These are phyloP conservation scores for Cladorrhinum sp. DNA, from an alignment of 2,329 filamentous ascomycete genomes.

Conservation along the genomic window DNA sequence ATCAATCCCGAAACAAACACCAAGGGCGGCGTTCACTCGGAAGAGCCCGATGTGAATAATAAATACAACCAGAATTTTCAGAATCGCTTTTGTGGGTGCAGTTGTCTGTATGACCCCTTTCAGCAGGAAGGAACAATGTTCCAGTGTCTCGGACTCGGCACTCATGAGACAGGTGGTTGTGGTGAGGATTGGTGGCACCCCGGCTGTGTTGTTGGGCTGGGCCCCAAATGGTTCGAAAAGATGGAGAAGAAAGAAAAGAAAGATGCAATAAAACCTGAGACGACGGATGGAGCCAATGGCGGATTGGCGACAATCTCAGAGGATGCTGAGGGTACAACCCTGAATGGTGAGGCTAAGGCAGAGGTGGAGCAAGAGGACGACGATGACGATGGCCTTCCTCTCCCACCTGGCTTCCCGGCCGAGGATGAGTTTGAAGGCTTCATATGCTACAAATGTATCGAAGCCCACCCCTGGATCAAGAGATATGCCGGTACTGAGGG, in stretches of 20 bases:
- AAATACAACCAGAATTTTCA: constrained; percentile 94
- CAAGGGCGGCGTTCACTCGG: constrained; percentile 74
- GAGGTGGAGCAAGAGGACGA: constrained; percentile 33
- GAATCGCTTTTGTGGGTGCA: constrained; percentile 89
- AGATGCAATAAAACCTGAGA: constrained; percentile 30
- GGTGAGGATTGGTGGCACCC: constrained; percentile 99
- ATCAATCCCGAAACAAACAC: constrained; percentile 68
- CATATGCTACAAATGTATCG: constrained; percentile 90
- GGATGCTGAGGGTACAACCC: constrained; percentile 38
- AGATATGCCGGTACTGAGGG: constrained; percentile 75
- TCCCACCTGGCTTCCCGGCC: constrained; percentile 80
- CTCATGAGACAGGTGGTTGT: constrained; percentile 77
- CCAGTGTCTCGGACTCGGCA: constrained; percentile 85
- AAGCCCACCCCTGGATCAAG: constrained; percentile 88
- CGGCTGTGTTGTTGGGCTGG: constrained; percentile 81
- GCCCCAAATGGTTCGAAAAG: constrained; percentile 67
- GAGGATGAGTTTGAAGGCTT: constrained; percentile 89
- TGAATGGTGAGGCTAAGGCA: constrained; percentile 18
- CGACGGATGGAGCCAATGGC: constrained; percentile 23
- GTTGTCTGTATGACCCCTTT: constrained; percentile 81
- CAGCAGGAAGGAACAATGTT: constrained; percentile 97
- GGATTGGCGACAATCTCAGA: constrained; percentile 51
- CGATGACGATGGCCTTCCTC: constrained; percentile 58
- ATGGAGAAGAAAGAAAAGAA: constrained; percentile 36
- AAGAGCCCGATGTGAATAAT: constrained; percentile 70